Base-by-base conservation (phyloP, 2,329 filamentous ascomycete genomes). In the Aspergillus hortae region DNA sequence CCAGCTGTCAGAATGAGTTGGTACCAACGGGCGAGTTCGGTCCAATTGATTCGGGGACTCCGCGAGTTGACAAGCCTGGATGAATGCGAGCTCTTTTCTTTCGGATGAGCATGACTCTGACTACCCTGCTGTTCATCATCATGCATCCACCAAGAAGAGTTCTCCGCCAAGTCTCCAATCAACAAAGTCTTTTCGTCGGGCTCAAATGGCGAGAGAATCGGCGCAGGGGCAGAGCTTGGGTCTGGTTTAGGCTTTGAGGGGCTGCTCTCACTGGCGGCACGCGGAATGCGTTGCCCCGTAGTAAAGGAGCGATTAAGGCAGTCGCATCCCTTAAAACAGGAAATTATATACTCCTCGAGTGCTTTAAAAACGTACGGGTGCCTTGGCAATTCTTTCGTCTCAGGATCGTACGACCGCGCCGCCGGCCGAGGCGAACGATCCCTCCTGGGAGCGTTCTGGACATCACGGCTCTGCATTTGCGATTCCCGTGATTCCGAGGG, bases 91-190 rank as follows among this genome's bases (percentile, higher is more conserved):
- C 56, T 60, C 41, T 66, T 67, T 25, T 72, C 69, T 57, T 71
- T 71, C 19, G 69, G 58, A 48, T 68, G 51, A 6, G 61, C 47
- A 42, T 65, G 63, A 45, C 61, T 59, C 10, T 62, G 59, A 14
- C 64, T 64, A 49, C 66, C 60, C 59, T 65, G 60, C 66, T 71
- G 56, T 59, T 64, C 61, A 62, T 80, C 76, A 45, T 79, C 79
- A 1, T 86, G 88, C 44, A 86, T 85, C 88, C 89, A 92, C 89
- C 88, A 92, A 6, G 81, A 82, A 2, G 88, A 89, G 64, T 94
- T 94, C 65, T 94, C 89, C 1, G 86, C 87, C 58, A 92, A 79
- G 61, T 92, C 83, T 2, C 88, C 89, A 2, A 92, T 69, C 6
- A 91, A 75, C 17, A 92, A 74, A 4, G 88, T 80, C 64, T 91